These are phyloP conservation scores for Colletotrichum sp. DNA, from an alignment of 2,329 filamentous ascomycete genomes.

Conservation along the genomic window DNA sequence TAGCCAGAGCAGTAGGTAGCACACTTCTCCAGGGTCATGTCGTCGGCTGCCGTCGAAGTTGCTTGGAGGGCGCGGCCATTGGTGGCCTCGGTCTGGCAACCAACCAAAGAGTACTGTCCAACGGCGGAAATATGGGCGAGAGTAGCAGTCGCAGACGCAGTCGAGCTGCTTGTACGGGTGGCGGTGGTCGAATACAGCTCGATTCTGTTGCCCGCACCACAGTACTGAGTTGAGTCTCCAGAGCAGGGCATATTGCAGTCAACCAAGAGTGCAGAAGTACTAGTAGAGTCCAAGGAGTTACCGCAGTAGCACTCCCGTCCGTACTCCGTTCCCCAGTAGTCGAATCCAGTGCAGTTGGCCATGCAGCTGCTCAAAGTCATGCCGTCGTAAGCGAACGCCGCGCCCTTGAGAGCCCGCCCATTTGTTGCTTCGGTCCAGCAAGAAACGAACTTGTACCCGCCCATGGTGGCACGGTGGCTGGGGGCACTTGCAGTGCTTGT, in stretches of 20 bases:
- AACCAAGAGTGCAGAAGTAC: conserved; percentile 29
- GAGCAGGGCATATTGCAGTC: conserved; percentile 45
- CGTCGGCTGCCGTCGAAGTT: conserved; percentile 34
- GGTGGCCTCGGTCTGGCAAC: conserved; percentile 45
- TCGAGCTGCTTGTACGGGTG: conserved; percentile 29
- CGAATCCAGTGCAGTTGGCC: conserved; percentile 49
- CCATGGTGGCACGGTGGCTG: conserved; percentile 43
- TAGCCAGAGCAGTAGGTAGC: conserved; percentile 38
- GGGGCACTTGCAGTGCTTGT: conserved; percentile 30
- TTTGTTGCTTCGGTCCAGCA: conserved; percentile 61
- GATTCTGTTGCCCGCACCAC: conserved; percentile 47
- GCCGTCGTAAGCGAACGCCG: conserved; percentile 46
- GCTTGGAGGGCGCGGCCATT: conserved; percentile 40
- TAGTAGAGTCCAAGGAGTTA: conserved; percentile 34
- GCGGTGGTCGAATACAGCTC: conserved; percentile 48
- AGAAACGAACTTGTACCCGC: conserved; percentile 62
- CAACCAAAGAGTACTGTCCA: conserved; percentile 39
- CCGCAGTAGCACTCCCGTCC: conserved; percentile 60
- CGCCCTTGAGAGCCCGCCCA: conserved; percentile 48
- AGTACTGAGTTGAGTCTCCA: conserved; percentile 46
- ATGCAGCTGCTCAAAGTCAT: conserved; percentile 57
- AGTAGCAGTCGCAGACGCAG: conserved; percentile 36
- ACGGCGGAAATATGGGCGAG: conserved; percentile 36
- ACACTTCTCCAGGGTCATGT: conserved; percentile 44
- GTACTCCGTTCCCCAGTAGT: conserved; percentile 57